These are phyloP conservation scores for Tetracentron sinense DNA, from an alignment of 164 flowering plant species.

Conservation along the genomic window DNA sequence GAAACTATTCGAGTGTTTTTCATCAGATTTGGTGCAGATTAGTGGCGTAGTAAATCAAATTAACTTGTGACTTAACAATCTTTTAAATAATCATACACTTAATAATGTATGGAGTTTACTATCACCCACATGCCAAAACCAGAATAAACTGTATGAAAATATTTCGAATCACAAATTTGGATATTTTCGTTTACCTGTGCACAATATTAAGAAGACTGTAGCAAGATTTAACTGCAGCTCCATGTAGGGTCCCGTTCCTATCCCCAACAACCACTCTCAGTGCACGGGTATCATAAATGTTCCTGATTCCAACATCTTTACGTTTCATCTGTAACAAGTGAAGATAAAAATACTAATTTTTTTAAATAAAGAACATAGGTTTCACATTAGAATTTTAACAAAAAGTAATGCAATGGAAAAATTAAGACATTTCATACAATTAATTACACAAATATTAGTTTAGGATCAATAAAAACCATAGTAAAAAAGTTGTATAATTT, in stretches of 20 bases:
- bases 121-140: constrained; percentile 1
- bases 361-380: not conserved
- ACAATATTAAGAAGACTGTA: constrained; percentile 80
- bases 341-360: not conserved
- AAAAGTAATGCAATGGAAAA: not conserved
- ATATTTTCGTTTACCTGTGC: constrained; percentile 49
- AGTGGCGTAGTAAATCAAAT: not conserved
- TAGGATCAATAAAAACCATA: no score
- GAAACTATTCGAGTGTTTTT: not conserved
- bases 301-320: constrained; percentile 62
- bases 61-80: no score
- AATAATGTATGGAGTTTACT: not conserved
- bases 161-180: no score
- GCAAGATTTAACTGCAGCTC: constrained; percentile 85
- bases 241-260: constrained; percentile 84
- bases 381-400: not conserved
- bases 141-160: no score
- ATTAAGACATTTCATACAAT: no score
- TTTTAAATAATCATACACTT: not conserved
- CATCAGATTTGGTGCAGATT: not conserved
- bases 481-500: no score
- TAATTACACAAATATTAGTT: not conserved
- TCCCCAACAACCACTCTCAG: constrained; percentile 92
- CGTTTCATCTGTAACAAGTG: constrained; percentile 71
- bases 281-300: constrained; percentile 94